Base-by-base conservation (phyloP, 2,329 filamentous ascomycete species). In the Fusarium transvaalense region DNA sequence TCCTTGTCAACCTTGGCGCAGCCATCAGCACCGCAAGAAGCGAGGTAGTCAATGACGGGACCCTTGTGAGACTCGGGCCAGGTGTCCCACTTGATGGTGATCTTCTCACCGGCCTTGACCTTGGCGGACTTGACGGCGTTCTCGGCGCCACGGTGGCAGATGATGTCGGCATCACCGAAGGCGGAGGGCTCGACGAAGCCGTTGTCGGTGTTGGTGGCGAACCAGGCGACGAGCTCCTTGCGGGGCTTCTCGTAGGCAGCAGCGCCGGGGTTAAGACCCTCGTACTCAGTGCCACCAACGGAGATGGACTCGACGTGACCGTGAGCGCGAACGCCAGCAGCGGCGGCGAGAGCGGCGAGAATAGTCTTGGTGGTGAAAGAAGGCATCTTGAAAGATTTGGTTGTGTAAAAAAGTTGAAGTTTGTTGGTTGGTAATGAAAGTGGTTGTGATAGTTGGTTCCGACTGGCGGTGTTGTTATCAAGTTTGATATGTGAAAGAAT, bases 41-140 rank as follows among this genome's bases (percentile, higher is more conserved):
- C 89, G 37, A 91, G 80, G 82, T 91, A 91, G 77, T 85, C 85
- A 66, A 91, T 82, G 74, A 91, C 85, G 25, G 89, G 89, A 2
- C 85, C 81, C 60, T 78, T 71, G 76, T 85, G 83, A 12, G 74
- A 77, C 23, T 67, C 39, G 38, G 81, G 81, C 82, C 82, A 84
- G 31, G 68, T 73, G 32, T 76, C 76, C 82, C 82, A 84, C 66
- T 79, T 75, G 66, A 84, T 31, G 67, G 61, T 71, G 67, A 84
- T 75, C 60, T 73, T 46, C 80, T 62, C 82, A 45, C 82, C 82
- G 2, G 77, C 70, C 46, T 55, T 56, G 42, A 83, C 80, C 31
- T 72, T 73, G 56, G 79, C 81, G 56, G 77, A 75, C 60, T 77
- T 72, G 41, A 47, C 51, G 13, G 79, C 84, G 37, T 82, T 78